These are phyloP conservation scores for Hypoxylon trugodes DNA, from an alignment of 495 filamentous ascomycete genomes.

Conservation along the genomic window DNA sequence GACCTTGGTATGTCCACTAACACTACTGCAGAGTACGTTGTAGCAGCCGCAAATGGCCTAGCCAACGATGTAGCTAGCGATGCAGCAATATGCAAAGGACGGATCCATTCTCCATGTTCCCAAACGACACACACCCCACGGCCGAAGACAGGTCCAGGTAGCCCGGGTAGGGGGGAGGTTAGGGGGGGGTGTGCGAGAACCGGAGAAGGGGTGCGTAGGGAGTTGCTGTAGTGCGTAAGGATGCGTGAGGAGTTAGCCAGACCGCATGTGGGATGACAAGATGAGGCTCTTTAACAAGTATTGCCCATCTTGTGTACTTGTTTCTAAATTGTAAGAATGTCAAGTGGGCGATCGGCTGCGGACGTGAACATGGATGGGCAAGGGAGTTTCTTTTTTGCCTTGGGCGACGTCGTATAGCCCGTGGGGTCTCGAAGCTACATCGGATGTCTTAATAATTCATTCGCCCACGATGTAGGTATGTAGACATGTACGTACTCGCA, in stretches of 20 bases:
- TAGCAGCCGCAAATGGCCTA: conserved; percentile 41
- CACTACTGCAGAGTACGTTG: conserved; percentile 35
- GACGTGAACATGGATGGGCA: no score
- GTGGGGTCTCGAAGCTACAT: no score
- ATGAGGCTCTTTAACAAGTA: conserved; percentile 45
- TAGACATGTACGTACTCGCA: no score
- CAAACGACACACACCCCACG: conserved; percentile 34
- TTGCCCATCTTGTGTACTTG: conserved; percentile 27
- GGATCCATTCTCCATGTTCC: conserved; percentile 38
- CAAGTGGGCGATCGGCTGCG: not conserved
- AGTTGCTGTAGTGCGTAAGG: no score
- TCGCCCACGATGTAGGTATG: no score
- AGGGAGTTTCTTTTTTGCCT: no score
- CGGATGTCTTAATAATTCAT: no score
- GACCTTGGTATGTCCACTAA: conserved; percentile 36
- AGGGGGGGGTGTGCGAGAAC: conserved; percentile 29
- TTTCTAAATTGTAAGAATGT: not conserved
- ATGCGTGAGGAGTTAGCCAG: conserved; percentile 24
- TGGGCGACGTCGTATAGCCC: no score
- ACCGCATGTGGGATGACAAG: conserved; percentile 38
- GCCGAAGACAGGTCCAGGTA: not conserved
- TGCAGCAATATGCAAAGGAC: conserved; percentile 21
- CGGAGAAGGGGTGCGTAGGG: conserved; percentile 32
- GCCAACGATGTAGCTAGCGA: conserved; percentile 26
- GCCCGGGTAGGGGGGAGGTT: no score